phyloP scores from a whole-genome alignment of 371 early-diverging fungal species.

The Haplosporangium sp. region DNA sequence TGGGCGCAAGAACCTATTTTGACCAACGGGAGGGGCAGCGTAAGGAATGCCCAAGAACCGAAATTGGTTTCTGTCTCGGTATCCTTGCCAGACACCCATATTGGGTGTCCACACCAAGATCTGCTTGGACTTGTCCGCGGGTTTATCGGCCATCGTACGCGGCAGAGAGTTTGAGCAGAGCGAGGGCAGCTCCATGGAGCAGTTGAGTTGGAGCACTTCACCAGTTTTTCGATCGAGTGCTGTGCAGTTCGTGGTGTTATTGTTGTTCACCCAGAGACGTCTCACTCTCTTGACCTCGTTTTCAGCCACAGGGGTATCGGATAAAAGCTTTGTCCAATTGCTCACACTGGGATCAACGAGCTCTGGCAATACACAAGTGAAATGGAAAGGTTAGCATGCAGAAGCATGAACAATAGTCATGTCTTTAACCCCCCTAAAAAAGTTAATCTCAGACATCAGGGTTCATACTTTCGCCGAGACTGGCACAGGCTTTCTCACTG shows the following conservation, averaged over 20 bases:
- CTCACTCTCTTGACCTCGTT: conserved; percentile 7
- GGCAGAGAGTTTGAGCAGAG: conserved; percentile 27
- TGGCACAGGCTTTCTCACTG: conserved; percentile 12
- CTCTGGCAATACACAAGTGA: background rate
- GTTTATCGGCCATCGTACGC: background rate
- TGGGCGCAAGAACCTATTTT: conserved; percentile 23
- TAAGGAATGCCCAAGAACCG: conserved; percentile 45
- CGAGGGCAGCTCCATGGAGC: conserved; percentile 12
- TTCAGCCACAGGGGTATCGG: conserved; percentile 18
- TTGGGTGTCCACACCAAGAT: conserved; percentile 26
- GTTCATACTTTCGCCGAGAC: conserved; percentile 27
- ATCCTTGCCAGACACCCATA: conserved; percentile 25
- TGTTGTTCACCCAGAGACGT: conserved; percentile 12
- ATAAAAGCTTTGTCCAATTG: conserved; percentile 8
- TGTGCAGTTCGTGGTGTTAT: conserved; percentile 3
- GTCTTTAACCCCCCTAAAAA: background rate
- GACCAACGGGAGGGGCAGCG: conserved; percentile 30
- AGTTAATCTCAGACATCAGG: background rate
- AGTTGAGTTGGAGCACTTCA: background rate
- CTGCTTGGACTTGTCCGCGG: conserved; percentile 17
- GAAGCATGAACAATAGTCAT: background rate
- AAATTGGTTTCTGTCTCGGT: conserved; percentile 36
- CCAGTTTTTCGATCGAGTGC: conserved; percentile 22
- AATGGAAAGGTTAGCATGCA: background rate
- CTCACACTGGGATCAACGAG: conserved; percentile 4